Base-by-base conservation (phyloP, 805 yeast species). In the Candida ortonii region DNA sequence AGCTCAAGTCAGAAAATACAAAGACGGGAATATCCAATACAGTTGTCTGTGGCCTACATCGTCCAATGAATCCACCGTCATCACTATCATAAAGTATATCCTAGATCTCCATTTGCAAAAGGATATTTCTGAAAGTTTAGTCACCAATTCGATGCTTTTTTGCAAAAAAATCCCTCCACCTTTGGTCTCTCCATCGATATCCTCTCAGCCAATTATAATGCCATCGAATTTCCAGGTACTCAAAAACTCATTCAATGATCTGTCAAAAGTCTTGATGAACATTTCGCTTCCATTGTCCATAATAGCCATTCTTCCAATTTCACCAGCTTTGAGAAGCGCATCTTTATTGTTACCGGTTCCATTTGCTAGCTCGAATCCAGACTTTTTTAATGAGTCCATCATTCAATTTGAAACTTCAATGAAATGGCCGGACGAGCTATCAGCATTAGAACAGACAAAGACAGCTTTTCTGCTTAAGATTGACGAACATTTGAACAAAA, bases 361-460 rank as follows among this genome's bases (percentile, higher is more conserved):
- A 22, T 83, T 75, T 66, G 87, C 90, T 6, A 67, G 70, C 19
- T 70, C 84, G 3, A 78, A 73, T 47, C 88, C 87, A 4, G 85
- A 83, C 52, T 84, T 83, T 53, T 77, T 86, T 67, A 85, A 83
- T 49, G 89, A 84, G 27, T 79, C 81, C 11, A 70, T 93, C 7
- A 56, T 93, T 22, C 95, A 89, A 59, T 86, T 93, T 58, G 98
- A 93, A 62, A 68, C 84, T 3, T 85, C 96, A 2, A 71, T 76
- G n/a, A 78, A 79, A 57, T 93, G 99, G 99, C 99, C 99, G 2
- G 95, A 85, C 59, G 96, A 93, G 56, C 57, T 87, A 5, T 63
- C 70, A 24, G 88, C 96, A 2, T 63, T 88, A 35, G 97, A 93
- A 57, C 80, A 83, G 51, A 83, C 95, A 11, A 93, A 93, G 54